Conservation (phyloP, 169 alveolate species). For the Plasmodium coatneyi region DNA sequence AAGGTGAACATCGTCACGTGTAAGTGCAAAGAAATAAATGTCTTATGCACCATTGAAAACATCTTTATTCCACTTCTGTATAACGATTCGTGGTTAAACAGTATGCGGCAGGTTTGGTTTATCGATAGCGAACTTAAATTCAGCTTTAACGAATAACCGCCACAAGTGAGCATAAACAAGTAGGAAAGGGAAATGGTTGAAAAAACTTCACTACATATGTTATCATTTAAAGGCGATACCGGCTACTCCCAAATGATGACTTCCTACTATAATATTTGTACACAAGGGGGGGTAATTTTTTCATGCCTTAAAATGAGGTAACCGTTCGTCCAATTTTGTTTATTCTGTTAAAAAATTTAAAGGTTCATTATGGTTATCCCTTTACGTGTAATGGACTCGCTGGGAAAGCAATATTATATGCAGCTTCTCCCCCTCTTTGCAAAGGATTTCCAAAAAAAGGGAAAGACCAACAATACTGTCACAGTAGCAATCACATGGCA, state of each 20-base stretch:
- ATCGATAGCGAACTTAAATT: background rate
- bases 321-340: background rate
- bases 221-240: background rate
- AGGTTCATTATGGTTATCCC: background rate
- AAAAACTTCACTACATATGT: background rate
- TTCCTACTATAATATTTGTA: background rate
- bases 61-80: background rate
- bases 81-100: background rate
- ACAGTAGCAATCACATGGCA: background rate
- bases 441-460: background rate
- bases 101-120: background rate
- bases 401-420: background rate
- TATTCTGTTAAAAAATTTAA: background rate
- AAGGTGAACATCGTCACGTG: background rate
- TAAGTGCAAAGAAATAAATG: background rate
- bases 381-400: background rate
- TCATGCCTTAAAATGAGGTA: background rate
- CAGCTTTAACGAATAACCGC: background rate
- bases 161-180: background rate
- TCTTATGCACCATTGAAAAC: background rate
- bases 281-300: background rate
- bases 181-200: background rate
- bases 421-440: background rate
- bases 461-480: background rate
- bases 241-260: background rate